These are phyloP conservation scores for Pontederia paniculata DNA, from an alignment of 176 grass and related monocot species.

Conservation along the genomic window DNA sequence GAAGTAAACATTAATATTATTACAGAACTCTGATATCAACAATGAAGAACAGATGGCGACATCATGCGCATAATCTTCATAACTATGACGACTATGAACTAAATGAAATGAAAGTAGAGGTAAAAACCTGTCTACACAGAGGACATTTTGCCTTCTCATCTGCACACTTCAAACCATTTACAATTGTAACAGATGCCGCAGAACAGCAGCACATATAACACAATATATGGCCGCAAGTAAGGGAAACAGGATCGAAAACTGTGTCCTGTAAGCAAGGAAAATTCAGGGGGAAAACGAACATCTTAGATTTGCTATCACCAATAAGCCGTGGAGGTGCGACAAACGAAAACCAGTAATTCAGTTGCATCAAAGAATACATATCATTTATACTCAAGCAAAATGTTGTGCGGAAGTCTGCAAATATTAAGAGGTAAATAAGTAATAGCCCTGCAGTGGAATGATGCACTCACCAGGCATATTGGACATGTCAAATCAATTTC, in stretches of 20 bases:
- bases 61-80: background rate
- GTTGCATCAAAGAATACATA: background rate
- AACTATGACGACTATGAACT: background rate
- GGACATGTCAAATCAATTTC: conserved; percentile 84
- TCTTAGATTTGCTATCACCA: background rate
- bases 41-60: background rate
- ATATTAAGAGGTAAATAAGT: background rate
- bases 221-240: conserved; percentile 80
- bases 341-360: background rate
- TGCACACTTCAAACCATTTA: conserved; percentile 52
- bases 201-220: conserved; percentile 78
- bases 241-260: conserved; percentile 58
- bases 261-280: conserved; percentile 36
- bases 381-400: background rate
- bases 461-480: conserved; percentile 72
- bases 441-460: background rate
- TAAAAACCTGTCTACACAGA: conserved; percentile 49
- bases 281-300: no score
- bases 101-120: background rate
- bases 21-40: no score
- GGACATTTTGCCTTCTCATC: conserved; percentile 61
- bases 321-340: background rate
- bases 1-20: background rate
- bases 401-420: background rate
- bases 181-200: conserved; percentile 62